phyloP scores from a whole-genome alignment of 805 yeast species.

The Scheffersomyces ergatensis region DNA sequence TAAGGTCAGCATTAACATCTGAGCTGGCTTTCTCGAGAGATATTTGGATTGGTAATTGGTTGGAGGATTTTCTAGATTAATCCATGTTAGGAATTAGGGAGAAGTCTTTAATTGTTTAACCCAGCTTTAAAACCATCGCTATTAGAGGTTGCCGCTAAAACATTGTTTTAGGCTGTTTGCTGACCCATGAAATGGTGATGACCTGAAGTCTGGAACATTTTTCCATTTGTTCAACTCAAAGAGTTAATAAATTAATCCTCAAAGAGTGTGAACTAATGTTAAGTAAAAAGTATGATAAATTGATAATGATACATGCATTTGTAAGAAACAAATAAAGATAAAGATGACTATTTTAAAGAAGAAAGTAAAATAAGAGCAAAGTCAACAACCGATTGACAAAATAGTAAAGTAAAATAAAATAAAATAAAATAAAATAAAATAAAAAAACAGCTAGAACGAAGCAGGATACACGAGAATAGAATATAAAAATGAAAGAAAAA shows the following conservation, averaged over 20 bases:
- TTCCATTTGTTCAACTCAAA: background rate
- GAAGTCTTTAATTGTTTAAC: background rate
- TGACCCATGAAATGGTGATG: slow-evolving; percentile 96
- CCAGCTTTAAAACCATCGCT: slow-evolving; percentile 98
- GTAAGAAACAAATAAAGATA: background rate
- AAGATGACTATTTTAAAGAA: too few relatives aligned
- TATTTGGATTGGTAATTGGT: slow-evolving; percentile 6
- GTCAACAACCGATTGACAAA: too few relatives aligned
- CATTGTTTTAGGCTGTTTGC: slow-evolving; percentile 41
- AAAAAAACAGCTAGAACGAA: too few relatives aligned
- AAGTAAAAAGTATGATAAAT: too few relatives aligned
- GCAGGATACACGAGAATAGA: too few relatives aligned
- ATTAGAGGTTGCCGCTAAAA: slow-evolving; percentile 82
- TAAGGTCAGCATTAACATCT: slow-evolving; percentile 19
- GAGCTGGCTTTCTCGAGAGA: slow-evolving; percentile 14
- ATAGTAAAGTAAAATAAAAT: too few relatives aligned
- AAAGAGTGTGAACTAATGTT: too few relatives aligned
- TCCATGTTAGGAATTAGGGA: slow-evolving; percentile 3
- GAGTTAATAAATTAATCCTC: too few relatives aligned
- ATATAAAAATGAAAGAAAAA: too few relatives aligned
- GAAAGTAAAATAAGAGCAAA: too few relatives aligned
- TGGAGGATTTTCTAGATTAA: slow-evolving; percentile 21
- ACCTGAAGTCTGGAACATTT: slow-evolving; percentile 82
- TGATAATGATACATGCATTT: background rate
- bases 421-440: too few relatives aligned